Conservation (phyloP, 192 early-diverging fungal species). For the Podila minutissima region DNA sequence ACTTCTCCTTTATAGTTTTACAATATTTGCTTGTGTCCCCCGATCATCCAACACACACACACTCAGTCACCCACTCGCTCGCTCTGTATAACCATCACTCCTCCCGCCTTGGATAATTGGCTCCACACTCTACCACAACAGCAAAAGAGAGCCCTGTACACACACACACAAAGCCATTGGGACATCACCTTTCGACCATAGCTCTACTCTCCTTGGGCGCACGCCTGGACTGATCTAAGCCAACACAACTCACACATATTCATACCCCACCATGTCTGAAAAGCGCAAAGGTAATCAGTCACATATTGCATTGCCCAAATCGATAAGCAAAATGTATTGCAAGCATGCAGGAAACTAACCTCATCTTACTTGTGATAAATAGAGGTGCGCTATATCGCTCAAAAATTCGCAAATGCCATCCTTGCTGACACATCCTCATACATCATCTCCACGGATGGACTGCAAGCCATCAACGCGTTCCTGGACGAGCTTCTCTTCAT, state of each 20-base stretch:
- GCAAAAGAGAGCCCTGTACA: not conserved
- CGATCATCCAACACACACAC: no score
- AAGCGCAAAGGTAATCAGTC: constrained; percentile 41
- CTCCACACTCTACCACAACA: not conserved
- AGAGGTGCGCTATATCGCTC: constrained; percentile 67
- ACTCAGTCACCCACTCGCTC: no score
- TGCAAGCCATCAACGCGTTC: constrained; percentile 64
- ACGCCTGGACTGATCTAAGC: not conserved
- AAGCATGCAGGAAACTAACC: no score
- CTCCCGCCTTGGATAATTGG: not conserved
- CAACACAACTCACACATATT: not conserved
- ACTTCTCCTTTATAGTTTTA: not conserved
- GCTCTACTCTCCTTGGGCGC: no score
- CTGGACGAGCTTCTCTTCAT: constrained; percentile 65
- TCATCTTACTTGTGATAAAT: not conserved
- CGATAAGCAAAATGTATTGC: not conserved
- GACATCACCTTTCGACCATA: no score
- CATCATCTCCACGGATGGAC: constrained; percentile 65
- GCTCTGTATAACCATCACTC: no score
- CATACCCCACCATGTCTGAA: constrained; percentile 27
- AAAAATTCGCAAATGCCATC: constrained; percentile 71
- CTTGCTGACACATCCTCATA: constrained; percentile 63
- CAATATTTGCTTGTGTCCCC: no score
- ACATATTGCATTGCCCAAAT: not conserved
- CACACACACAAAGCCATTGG: no score